These are phyloP conservation scores for Cryptosporidium canis DNA, from an alignment of 169 alveolate genomes.

Conservation along the genomic window DNA sequence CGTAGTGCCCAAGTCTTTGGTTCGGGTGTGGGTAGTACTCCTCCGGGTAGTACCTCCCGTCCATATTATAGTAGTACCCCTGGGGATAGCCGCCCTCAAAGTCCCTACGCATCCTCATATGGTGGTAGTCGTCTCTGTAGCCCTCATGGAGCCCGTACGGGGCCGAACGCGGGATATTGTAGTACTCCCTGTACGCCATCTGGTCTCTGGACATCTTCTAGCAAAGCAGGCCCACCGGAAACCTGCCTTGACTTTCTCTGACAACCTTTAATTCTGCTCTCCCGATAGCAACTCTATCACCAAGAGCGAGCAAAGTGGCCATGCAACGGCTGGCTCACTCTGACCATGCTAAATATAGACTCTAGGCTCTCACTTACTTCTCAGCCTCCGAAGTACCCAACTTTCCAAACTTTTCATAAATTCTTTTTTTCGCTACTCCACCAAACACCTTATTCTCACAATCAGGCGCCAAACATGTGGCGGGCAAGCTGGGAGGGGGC, in stretches of 20 bases:
- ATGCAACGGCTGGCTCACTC: neutral
- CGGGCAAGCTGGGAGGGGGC: neutral
- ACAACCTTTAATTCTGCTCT: neutral
- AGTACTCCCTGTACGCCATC: conserved; percentile 37
- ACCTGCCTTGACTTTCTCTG: neutral
- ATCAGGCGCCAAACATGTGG: neutral
- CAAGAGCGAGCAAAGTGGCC: neutral
- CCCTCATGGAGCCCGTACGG: conserved; percentile 17
- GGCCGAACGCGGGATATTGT: conserved; percentile 9
- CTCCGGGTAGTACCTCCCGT: conserved; percentile 24
- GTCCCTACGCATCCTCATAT: conserved; percentile 32
- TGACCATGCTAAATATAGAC: neutral
- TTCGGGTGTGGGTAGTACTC: conserved; percentile 1
- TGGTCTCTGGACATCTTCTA: conserved; percentile 38
- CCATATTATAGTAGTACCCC: neutral
- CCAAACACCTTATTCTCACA: neutral
- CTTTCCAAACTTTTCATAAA: neutral
- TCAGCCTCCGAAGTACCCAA: neutral
- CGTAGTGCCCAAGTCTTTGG: neutral
- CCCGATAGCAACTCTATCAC: neutral
- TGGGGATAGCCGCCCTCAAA: conserved; percentile 24
- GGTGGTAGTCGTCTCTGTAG: conserved; percentile 14
- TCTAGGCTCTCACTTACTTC: neutral
- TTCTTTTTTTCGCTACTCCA: neutral
- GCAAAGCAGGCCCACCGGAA: neutral